Evolutionary conservation across 441 rosid species (phyloP).

Genomic region (Adansonia rubrostipa): DNA sequence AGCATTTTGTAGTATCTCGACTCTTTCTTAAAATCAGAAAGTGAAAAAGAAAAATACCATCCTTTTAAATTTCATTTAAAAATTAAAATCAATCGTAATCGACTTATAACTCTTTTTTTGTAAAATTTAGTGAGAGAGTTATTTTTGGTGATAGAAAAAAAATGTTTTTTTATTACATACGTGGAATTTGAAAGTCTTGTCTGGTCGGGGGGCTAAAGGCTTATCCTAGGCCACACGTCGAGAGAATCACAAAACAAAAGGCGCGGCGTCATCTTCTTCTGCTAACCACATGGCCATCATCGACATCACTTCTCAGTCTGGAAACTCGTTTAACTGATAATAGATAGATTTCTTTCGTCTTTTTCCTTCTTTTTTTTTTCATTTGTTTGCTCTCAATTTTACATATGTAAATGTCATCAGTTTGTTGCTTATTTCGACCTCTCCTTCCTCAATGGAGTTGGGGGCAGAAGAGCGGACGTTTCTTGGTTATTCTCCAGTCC

Average conservation of each 20-base stretch:
- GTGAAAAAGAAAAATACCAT: not conserved
- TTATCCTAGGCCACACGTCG: not conserved
- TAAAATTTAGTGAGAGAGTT: not conserved
- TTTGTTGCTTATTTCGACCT: conserved; percentile 39
- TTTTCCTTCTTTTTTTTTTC: not conserved
- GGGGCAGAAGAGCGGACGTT: conserved; percentile 30
- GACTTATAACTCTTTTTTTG: not conserved
- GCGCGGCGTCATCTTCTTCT: not conserved
- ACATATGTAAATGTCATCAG: conserved; percentile 41
- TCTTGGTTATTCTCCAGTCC: conserved; percentile 31
- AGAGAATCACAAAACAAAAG: not conserved
- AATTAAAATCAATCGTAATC: too few relatives aligned
- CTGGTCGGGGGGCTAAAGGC: not conserved
- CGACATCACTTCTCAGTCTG: not conserved
- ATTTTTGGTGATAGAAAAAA: not conserved
- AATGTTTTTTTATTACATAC: not conserved
- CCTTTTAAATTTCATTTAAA: too few relatives aligned
- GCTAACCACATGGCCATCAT: not conserved
- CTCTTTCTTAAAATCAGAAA: not conserved
- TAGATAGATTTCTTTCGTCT: not conserved
- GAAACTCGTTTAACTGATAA: too few relatives aligned
- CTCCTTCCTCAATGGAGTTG: conserved; percentile 48
- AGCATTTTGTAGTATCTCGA: not conserved
- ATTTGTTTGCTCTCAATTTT: not conserved
- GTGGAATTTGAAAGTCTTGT: not conserved